Base-by-base conservation (phyloP, 2,329 filamentous ascomycete genomes). In the Verruconis gallopava region DNA sequence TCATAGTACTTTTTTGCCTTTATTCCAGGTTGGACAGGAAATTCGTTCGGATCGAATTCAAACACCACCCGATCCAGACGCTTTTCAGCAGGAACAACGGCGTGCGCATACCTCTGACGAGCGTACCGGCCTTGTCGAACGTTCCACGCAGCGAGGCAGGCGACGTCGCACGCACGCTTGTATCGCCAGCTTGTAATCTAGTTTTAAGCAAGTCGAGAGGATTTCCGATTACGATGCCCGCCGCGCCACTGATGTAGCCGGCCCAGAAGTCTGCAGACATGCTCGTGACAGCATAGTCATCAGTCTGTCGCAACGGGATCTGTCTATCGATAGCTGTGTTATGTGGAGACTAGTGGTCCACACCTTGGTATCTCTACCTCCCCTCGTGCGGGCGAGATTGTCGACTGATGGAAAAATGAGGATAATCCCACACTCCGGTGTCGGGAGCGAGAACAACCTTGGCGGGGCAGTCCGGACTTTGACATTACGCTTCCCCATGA, bases 241-340 rank as follows among this genome's bases (percentile, higher is more conserved):
- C 70, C 44, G 82, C 85, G 41, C 89, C 89, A 55, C 82, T 89
- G 47, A 91, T 64, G 61, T 94, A 95, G 54, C 88, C 86, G 44
- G 88, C 84, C 83, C 84, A 93, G 61, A 95, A 95, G 58, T 94
- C 88, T 51, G 85, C 76, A 39, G 83, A 84, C 83, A 91, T 89
- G 35, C 17, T 21, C 14, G 6, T 4, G 12, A 4, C 13, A 20
- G 38, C 11, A 38, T 38, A 11, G 33, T 17, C 33, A n/a, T n/a
- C n/a, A n/a, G n/a, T n/a, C n/a, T n/a, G n/a, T n/a, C n/a, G n/a
- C n/a, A n/a, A n/a, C n/a, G n/a, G n/a, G n/a, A n/a, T n/a, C n/a
- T n/a, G n/a, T n/a, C n/a, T n/a, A n/a, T n/a, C n/a, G n/a, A n/a
- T n/a, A n/a, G n/a, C n/a, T n/a, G n/a, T n/a, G n/a, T n/a, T n/a